These are phyloP conservation scores for Nemania serpens DNA, from an alignment of 2,329 filamentous ascomycete species.

Conservation along the genomic window DNA sequence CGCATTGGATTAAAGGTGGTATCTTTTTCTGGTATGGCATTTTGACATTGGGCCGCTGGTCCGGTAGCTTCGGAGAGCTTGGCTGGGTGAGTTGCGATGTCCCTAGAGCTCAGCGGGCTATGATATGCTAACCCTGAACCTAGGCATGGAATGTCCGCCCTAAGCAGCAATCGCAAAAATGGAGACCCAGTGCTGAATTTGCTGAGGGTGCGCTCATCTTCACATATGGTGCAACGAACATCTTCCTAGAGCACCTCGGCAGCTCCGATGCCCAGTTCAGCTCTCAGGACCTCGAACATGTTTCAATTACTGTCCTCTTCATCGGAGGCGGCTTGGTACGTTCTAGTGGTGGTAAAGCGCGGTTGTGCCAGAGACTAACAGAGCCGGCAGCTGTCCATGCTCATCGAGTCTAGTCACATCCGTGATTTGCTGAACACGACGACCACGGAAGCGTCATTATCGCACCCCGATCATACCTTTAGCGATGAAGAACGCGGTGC, in stretches of 20 bases:
- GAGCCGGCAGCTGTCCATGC: conserved; percentile 57
- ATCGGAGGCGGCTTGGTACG: conserved; percentile 86
- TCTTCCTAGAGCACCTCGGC: conserved; percentile 88
- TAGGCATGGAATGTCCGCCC: conserved; percentile 87
- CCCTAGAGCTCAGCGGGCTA: neutral
- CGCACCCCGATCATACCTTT: conserved; percentile 41
- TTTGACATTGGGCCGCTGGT: conserved; percentile 85
- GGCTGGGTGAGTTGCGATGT: conserved; percentile 69
- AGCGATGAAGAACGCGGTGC: conserved; percentile 53
- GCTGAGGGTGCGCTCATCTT: conserved; percentile 89
- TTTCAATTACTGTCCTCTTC: conserved; percentile 92
- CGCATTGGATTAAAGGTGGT: conserved; percentile 92
- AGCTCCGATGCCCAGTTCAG: conserved; percentile 73
- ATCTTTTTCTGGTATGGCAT: conserved; percentile 95
- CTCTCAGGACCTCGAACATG: conserved; percentile 83
- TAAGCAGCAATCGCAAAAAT: conserved; percentile 57
- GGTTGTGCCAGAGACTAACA: conserved; percentile 8
- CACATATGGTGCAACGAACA: conserved; percentile 84
- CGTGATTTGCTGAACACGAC: conserved; percentile 68
- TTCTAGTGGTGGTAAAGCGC: conserved; percentile 26
- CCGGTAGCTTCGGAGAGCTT: conserved; percentile 85
- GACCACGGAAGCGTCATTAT: conserved; percentile 45
- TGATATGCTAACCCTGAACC: conserved; percentile 24
- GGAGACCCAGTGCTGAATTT: conserved; percentile 84
- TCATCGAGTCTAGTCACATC: conserved; percentile 75